phyloP scores from a whole-genome alignment of 2,329 filamentous ascomycete species.

The Botrytis medusae region DNA sequence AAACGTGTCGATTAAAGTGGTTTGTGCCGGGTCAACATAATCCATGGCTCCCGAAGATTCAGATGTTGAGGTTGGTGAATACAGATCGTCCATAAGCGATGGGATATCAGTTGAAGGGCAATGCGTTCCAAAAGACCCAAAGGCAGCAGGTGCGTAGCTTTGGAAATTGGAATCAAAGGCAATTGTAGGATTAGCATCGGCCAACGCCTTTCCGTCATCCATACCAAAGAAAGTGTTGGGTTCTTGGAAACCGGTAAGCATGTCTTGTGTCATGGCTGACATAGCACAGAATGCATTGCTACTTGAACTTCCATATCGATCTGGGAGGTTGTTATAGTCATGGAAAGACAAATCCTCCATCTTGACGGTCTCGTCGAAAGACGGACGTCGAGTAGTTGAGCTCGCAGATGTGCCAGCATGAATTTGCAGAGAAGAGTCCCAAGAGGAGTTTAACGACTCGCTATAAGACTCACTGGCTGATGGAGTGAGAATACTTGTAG shows the following conservation, averaged over 20 bases:
- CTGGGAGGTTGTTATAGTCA: conserved; percentile 19
- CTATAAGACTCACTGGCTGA: conserved; percentile 19
- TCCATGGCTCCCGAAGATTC: conserved; percentile 27
- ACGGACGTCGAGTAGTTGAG: conserved; percentile 5
- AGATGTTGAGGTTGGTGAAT: conserved; percentile 28
- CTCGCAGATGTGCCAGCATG: conserved; percentile 10
- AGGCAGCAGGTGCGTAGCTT: conserved; percentile 11
- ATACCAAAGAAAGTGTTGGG: conserved; percentile 23
- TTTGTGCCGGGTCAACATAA: conserved; percentile 35
- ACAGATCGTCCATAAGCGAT: conserved; percentile 28
- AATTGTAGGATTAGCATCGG: conserved; percentile 21
- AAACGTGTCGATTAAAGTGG: conserved; percentile 32
- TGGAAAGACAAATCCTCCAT: conserved; percentile 26
- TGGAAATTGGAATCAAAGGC: conserved; percentile 22
- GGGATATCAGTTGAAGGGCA: conserved; percentile 26
- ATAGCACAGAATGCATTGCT: conserved; percentile 22
- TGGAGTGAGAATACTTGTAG: conserved; percentile 13
- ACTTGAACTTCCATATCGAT: conserved; percentile 16
- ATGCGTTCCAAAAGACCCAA: conserved; percentile 18
- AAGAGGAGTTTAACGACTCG: conserved; percentile 15
- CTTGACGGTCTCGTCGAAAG: conserved; percentile 16
- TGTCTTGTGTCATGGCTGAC: conserved; percentile 26
- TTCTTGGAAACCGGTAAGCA: conserved; percentile 22
- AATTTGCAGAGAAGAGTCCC: conserved; percentile 18
- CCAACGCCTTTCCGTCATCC: conserved; percentile 12